A percentile compares a stretch with the other conserved stretches of the same genome.
These are phyloP conservation scores for Perilla frutescens DNA, from an alignment of 257 asterid genomes.

Conservation along the genomic window DNA sequence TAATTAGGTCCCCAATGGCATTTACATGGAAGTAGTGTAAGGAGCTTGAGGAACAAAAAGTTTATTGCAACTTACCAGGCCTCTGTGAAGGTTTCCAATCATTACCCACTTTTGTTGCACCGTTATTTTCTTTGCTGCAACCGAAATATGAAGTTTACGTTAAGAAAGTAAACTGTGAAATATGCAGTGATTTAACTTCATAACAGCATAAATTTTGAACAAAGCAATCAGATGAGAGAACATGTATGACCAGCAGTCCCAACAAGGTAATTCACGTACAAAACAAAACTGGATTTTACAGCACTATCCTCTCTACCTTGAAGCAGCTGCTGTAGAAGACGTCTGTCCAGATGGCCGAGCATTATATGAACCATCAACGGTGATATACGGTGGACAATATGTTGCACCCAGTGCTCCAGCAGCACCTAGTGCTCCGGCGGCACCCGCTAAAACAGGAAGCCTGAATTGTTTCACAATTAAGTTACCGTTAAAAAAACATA, in stretches of 20 bases:
- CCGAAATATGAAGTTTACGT: slow-evolving; percentile 16
- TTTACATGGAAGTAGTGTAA: neutral
- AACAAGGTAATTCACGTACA: neutral
- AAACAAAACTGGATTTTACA: neutral
- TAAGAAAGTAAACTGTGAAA: neutral
- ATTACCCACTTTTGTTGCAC: slow-evolving; percentile 47
- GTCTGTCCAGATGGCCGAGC: slow-evolving; percentile 72
- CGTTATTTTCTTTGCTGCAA: slow-evolving; percentile 76
- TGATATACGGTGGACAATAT: slow-evolving; percentile 75
- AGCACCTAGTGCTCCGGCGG: slow-evolving; percentile 91
- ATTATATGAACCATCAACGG: slow-evolving; percentile 82
- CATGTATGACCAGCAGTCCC: neutral
- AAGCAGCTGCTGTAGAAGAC: slow-evolving; percentile 55
- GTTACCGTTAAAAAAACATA: neutral
- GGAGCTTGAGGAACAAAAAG: neutral
- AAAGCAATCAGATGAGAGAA: neutral
- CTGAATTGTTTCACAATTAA: slow-evolving; percentile 45
- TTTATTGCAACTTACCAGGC: slow-evolving; percentile 59
- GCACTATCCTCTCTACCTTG: slow-evolving; percentile 55
- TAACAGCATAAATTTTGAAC: slow-evolving; percentile 1
- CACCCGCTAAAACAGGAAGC: slow-evolving; percentile 95
- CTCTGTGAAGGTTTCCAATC: slow-evolving; percentile 74
- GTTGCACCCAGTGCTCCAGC: slow-evolving; percentile 88
- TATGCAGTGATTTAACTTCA: neutral
- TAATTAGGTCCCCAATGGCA: slow-evolving; percentile 7